Evolutionary conservation across 768 basidiomycete species (phyloP), one percentile per base, ranked within the genome.

Genomic region (button mushroom (Agaricus bisporus)): DNA sequence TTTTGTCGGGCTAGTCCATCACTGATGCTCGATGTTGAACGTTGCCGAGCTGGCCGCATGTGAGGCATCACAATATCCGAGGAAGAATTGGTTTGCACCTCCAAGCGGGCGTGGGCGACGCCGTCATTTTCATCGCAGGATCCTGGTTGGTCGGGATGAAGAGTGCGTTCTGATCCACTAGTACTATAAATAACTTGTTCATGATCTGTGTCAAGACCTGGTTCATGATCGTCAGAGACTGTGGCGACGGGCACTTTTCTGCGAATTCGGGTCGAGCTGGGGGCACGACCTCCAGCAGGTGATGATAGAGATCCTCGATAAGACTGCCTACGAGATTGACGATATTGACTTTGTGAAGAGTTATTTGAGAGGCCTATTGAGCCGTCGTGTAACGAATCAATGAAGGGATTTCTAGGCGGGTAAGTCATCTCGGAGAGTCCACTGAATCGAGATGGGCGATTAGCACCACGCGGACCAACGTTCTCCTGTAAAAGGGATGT

Each of bases 341-440:
- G 32, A 7, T 37, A 29, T 32, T 32, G 32, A 17, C 15, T 15
- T 20, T 41, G 52, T 17, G 45, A 47, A 1, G 38, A 44, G 18
- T 11, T 17, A 5, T 36, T 26, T n/a, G 52, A 54, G 10, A 25
- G 52, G 18, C 15, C 18, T 6, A 38, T 26, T 20, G 52, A 54
- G n/a, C 46, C 47, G 11, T 47, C 52, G 26, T 44, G 52, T 15
- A 54, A 35, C 37, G 44, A 54, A 26, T 54, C 28, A 28, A 41
- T 41, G 14, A 36, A 41, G 9, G 52, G 52, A 25, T 54, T 46
- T 11, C 46, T 58, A 2, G 78, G 79, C 11, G 78, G 78, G 57
- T 81, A 81, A 3, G 78, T 79, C 70, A 78, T 73, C 62, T 81
- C 79, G 2, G 79, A 81, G 54, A 77, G 70, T 25, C 73, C 72